These are phyloP conservation scores for Pleurotus pulmonarius DNA, from an alignment of 768 basidiomycete genomes.

Conservation along the genomic window DNA sequence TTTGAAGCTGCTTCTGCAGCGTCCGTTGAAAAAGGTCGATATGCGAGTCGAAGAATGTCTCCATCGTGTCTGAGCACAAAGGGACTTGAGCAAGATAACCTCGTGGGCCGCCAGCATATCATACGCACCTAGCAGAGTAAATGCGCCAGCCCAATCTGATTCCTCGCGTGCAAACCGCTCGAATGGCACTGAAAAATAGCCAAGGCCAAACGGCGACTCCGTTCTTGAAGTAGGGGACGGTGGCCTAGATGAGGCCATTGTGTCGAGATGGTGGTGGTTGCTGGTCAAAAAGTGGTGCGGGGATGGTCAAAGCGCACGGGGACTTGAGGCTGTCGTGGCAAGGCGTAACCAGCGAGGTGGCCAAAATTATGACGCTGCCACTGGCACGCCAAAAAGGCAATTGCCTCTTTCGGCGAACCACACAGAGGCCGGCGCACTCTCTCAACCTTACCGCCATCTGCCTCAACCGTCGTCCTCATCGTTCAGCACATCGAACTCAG, in stretches of 20 bases:
- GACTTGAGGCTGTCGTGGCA: conserved; percentile 2
- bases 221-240: conserved; percentile 27
- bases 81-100: conserved; percentile 17
- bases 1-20: conserved; percentile 85
- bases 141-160: conserved; percentile 75
- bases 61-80: conserved; percentile 70
- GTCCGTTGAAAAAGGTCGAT: conserved; percentile 79
- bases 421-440: neutral
- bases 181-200: conserved; percentile 65
- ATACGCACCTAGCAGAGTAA: conserved; percentile 76
- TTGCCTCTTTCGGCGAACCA: conserved; percentile 3
- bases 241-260: conserved; percentile 39
- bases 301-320: conserved; percentile 2
- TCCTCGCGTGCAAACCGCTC: conserved; percentile 77
- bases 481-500: neutral
- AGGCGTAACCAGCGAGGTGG: conserved; percentile 3
- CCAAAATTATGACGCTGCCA: neutral
- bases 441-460: neutral
- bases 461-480: neutral
- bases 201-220: conserved; percentile 30
- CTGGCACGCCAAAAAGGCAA: conserved; percentile 1
- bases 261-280: conserved; percentile 2
- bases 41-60: conserved; percentile 93
- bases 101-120: neutral
- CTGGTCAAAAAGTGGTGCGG: neutral